Evolutionary conservation across 2,329 filamentous ascomycete species (phyloP), one percentile per base, ranked within the genome.

Genomic region (Pezicula neosporulosa): DNA sequence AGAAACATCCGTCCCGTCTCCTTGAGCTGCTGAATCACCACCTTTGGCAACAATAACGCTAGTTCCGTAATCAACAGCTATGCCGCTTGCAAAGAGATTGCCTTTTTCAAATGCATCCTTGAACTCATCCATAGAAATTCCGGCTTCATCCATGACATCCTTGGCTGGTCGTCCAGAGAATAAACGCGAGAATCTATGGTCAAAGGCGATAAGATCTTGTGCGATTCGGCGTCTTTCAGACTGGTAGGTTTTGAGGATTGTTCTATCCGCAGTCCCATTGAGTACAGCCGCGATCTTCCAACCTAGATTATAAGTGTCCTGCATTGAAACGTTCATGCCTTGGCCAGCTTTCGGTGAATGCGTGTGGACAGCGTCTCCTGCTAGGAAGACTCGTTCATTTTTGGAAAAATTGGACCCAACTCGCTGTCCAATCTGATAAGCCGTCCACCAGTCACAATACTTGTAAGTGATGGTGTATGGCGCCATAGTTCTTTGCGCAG

Each of bases 361-460:
- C 0, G 82, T 83, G 53, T 83, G 79, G 52, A 75, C 78, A n/a
- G 78, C 63, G 74, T 68, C 38, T 74, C 70, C 55, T 75, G 73
- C 62, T 6, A 66, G 12, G 64, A 91, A 90, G 6, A 91, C 72
- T 3, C 63, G 49, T 7, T 58, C 48, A 6, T 72, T 67, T 6
- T 73, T 72, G 38, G 75, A 77, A 65, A 86, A 87, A 39, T 75
- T 71, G 1, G 73, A 76, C 4, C 78, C 81, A 0, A 87, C 77
- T 6, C 86, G 74, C 61, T 88, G 85, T 0, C 84, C 84, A 43
- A 89, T 86, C 54, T 87, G 78, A 58, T 86, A 87, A 0, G 80
- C 82, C 0, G 79, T 83, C 80, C 82, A 87, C 82, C 83, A 88
- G 58, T 85, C 79, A 51, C 82, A 82, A 53, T 86, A 78, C 35